These are phyloP conservation scores for Boletus vinaceobasis DNA, from an alignment of 768 basidiomycete species.

Conservation along the genomic window DNA sequence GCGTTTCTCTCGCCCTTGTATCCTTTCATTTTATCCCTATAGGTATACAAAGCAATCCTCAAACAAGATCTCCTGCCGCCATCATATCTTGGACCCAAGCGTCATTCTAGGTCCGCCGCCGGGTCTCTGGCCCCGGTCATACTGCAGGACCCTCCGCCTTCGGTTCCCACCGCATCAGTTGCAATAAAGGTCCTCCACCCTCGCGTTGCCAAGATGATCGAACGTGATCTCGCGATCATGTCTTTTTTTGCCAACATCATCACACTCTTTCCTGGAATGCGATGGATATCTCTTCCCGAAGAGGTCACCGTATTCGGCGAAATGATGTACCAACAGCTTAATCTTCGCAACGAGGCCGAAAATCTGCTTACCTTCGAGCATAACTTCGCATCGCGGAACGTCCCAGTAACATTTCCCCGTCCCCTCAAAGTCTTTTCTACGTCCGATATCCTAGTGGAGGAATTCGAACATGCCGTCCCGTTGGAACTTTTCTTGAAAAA, in stretches of 20 bases:
- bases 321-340: conserved; percentile 96
- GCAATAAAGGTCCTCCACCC: conserved; percentile 98
- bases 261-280: conserved; percentile 83
- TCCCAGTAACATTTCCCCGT: conserved; percentile 86
- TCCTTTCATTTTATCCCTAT: neutral
- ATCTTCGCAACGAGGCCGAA: conserved; percentile 84
- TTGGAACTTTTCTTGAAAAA: conserved; percentile 83
- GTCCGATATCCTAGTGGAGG: conserved; percentile 81
- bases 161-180: conserved; percentile 79
- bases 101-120: conserved; percentile 44
- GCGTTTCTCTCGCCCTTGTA: neutral
- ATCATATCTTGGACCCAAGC: conserved; percentile 76
- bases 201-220: conserved; percentile 72
- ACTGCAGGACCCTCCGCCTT: conserved; percentile 55
- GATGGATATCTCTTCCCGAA: conserved; percentile 94
- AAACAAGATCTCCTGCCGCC: conserved; percentile 82
- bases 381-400: conserved; percentile 77
- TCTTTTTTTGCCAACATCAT: conserved; percentile 80
- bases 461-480: conserved; percentile 89
- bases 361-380: conserved; percentile 82
- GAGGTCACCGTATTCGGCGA: conserved; percentile 92
- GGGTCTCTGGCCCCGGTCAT: conserved; percentile 52
- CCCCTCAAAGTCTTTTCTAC: conserved; percentile 83
- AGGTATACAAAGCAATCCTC: conserved; percentile 89
- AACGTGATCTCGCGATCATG: conserved; percentile 94